A percentile compares a stretch with the other conserved stretches of the same genome.
Evolutionary conservation across 768 basidiomycete species (phyloP).

Genomic region (Rhodosporidiobolus sp.): DNA sequence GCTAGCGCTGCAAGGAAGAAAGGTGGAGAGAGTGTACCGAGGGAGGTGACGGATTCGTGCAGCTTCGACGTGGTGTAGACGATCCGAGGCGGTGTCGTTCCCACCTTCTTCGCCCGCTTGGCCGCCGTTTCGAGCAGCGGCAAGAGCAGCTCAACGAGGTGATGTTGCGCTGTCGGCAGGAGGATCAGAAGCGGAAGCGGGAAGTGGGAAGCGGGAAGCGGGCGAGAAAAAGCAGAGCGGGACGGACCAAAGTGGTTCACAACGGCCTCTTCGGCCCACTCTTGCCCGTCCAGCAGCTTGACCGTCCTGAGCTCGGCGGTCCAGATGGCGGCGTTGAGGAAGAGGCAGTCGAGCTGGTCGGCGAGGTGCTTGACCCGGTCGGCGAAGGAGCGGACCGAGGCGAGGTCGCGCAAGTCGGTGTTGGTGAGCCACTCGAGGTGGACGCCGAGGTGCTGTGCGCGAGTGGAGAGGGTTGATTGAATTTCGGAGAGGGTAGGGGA

Average conservation of each 20-base stretch:
- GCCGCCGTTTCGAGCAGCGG: conserved; percentile 1
- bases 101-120: accelerated
- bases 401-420: background rate
- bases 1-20: too few species aligned
- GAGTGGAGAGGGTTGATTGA: background rate
- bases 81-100: background rate
- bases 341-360: conserved; percentile 3
- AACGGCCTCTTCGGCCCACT: conserved; percentile 10
- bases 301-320: background rate
- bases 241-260: conserved; percentile 27
- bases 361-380: background rate
- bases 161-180: conserved; percentile 7
- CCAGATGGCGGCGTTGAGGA: conserved; percentile 29
- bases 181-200: too few species aligned
- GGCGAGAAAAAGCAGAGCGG: too few species aligned
- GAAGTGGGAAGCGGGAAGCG: accelerated
- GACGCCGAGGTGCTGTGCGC: too few species aligned
- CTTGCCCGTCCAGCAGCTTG: background rate
- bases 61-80: conserved; percentile 22
- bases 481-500: background rate
- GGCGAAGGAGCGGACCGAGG: conserved; percentile 2
- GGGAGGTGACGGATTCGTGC: background rate
- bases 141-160: background rate
- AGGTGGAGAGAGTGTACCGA: background rate
- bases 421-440: background rate